phyloP scores from a whole-genome alignment of 2,329 filamentous ascomycete genomes.

The Neonectria faginata region DNA sequence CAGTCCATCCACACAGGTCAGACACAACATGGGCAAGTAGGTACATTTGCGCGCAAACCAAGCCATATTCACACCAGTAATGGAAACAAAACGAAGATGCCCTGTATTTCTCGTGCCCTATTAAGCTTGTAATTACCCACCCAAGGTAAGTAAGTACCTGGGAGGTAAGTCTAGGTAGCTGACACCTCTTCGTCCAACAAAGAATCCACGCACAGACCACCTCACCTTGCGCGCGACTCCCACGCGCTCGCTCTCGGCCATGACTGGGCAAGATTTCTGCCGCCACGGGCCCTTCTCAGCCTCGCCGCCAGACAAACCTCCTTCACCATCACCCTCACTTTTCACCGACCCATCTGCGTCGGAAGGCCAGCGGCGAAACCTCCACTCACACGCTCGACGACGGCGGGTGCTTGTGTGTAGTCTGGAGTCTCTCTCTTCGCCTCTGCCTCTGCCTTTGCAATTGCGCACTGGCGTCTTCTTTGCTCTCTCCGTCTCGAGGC shows the following conservation, averaged over 20 bases:
- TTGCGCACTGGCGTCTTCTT: slow-evolving; percentile 21
- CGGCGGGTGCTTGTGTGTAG: slow-evolving; percentile 32
- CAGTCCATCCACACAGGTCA: not conserved
- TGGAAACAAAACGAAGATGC: too few relatives aligned
- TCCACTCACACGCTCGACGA: slow-evolving; percentile 31
- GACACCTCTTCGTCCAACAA: not conserved
- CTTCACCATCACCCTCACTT: slow-evolving; percentile 28
- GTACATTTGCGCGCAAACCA: too few relatives aligned
- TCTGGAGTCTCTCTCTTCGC: slow-evolving; percentile 19
- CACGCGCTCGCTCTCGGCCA: slow-evolving; percentile 27
- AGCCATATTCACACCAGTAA: too few relatives aligned
- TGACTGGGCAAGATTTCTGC: slow-evolving; percentile 37
- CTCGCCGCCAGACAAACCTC: slow-evolving; percentile 40
- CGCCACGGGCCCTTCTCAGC: slow-evolving; percentile 35
- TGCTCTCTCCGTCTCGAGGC: slow-evolving; percentile 2
- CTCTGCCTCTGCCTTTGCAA: slow-evolving; percentile 19
- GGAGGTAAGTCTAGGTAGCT: too few relatives aligned
- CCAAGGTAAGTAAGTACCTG: too few relatives aligned
- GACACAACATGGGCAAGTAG: too few relatives aligned
- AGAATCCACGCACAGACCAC: slow-evolving; percentile 26
- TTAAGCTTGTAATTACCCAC: too few relatives aligned
- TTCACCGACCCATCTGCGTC: slow-evolving; percentile 28
- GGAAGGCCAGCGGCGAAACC: slow-evolving; percentile 36
- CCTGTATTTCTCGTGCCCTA: not conserved
- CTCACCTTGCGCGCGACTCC: slow-evolving; percentile 9